Percentiles rank a stretch among this genome's conserved stretches.
Conservation (phyloP, 495 filamentous ascomycete genomes). For the Chaetomium fimeti region DNA sequence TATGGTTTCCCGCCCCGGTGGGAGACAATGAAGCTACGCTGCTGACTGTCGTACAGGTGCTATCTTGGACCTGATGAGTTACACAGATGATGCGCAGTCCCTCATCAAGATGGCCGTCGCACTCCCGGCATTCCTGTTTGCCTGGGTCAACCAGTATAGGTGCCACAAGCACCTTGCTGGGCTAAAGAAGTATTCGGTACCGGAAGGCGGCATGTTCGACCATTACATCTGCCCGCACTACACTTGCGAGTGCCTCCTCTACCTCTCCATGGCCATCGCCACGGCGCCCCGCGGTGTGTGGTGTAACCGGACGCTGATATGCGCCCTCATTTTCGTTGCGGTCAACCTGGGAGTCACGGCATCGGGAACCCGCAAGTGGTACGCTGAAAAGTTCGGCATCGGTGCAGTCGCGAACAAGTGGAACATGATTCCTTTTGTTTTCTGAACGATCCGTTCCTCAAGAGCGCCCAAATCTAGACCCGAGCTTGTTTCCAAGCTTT, state of each 20-base stretch:
- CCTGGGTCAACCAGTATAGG: constrained; percentile 75
- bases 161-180: constrained; percentile 77
- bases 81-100: constrained; percentile 44
- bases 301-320: constrained; percentile 71
- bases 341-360: constrained; percentile 83
- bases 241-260: constrained; percentile 79
- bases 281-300: constrained; percentile 62
- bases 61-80: constrained; percentile 38
- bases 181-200: constrained; percentile 81
- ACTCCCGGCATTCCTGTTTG: constrained; percentile 65
- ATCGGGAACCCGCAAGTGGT: constrained; percentile 75
- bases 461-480: constrained; percentile 50
- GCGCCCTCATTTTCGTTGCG: constrained; percentile 67
- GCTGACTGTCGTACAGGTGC: constrained; percentile 30
- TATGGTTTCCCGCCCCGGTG: constrained; percentile 39
- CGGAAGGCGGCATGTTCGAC: constrained; percentile 62
- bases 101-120: constrained; percentile 60
- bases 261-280: constrained; percentile 70
- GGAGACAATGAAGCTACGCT: constrained; percentile 14
- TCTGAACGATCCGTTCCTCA: constrained; percentile 42
- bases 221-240: constrained; percentile 85
- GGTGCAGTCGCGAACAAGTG: constrained; percentile 64
- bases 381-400: constrained; percentile 71
- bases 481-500: constrained; percentile 66
- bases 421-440: constrained; percentile 82